Evolutionary conservation across 805 yeast species (phyloP).

Genomic region (Scheffersomyces coipomensis): DNA sequence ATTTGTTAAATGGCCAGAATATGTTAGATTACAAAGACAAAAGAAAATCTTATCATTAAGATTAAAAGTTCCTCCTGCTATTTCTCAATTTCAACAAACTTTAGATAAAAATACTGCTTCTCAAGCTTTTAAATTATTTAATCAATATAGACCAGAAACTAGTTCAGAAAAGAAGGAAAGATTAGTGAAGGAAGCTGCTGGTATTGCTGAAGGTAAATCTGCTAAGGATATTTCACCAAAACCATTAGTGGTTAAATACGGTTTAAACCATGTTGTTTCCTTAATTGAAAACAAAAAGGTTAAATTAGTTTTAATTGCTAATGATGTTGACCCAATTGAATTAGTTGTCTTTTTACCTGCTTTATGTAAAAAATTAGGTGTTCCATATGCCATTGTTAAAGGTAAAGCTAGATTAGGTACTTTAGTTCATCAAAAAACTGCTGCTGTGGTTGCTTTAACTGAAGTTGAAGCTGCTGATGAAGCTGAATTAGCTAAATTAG

Average conservation of each 20-base stretch:
- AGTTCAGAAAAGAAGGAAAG: conserved; percentile 98
- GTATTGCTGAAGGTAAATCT: conserved; percentile 96
- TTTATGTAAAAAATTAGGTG: conserved; percentile 98
- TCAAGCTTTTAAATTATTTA: conserved; percentile 93
- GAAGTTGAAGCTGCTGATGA: conserved; percentile 95
- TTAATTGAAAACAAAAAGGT: conserved; percentile 98
- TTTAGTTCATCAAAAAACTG: conserved; percentile 94
- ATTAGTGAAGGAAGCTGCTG: conserved; percentile 98
- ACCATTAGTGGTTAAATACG: conserved; percentile 96
- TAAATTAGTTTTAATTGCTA: conserved; percentile 93
- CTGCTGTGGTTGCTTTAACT: conserved; percentile 95
- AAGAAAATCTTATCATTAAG: conserved; percentile 93
- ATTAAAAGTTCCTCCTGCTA: conserved; percentile 98
- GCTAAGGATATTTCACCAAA: conserved; percentile 95
- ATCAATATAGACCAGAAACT: conserved; percentile 99
- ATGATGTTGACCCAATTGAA: conserved; percentile 99
- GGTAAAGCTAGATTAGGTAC: conserved; percentile 52
- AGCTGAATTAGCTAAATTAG: conserved; percentile 88
- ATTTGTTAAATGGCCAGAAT: conserved; percentile 99
- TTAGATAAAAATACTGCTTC: conserved; percentile 99
- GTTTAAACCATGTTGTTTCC: conserved; percentile 98
- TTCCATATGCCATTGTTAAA: conserved; percentile 60
- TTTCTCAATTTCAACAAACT: conserved; percentile 93
- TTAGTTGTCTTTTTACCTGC: conserved; percentile 97
- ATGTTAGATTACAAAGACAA: conserved; percentile 98